A percentile compares a stretch with the other conserved stretches of the same genome.
Conservation (phyloP, 2,329 filamentous ascomycete genomes). For the Cladorrhinum sp. region DNA sequence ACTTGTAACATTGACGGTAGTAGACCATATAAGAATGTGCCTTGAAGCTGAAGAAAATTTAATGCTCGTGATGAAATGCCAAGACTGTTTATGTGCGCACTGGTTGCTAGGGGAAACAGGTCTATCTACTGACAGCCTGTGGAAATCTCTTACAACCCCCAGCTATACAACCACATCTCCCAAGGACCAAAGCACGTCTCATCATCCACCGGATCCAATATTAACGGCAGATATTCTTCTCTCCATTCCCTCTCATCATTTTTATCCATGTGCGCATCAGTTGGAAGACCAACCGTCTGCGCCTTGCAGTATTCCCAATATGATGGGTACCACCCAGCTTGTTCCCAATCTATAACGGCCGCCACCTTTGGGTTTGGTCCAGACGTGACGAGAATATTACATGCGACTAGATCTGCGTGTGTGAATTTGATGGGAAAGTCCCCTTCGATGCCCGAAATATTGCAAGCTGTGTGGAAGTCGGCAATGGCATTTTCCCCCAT, state of each 20-base stretch:
- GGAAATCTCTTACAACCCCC: too few species aligned
- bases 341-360: conserved; percentile 15
- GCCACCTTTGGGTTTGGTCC: conserved; percentile 7
- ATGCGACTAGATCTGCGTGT: conserved; percentile 6
- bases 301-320: conserved; percentile 16
- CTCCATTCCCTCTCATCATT: not conserved
- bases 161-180: too few species aligned
- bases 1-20: too few species aligned
- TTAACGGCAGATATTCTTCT: not conserved
- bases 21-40: too few species aligned
- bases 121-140: too few species aligned
- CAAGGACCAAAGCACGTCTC: too few species aligned
- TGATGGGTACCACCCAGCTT: conserved; percentile 12
- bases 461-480: conserved; percentile 1
- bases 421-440: conserved; percentile 5
- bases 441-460: not conserved
- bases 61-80: too few species aligned
- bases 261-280: not conserved
- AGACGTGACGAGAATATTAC: conserved; percentile 7
- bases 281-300: conserved; percentile 1
- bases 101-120: too few species aligned
- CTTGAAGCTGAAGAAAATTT: too few species aligned
- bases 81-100: too few species aligned
- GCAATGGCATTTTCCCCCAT: not conserved
- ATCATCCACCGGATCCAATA: not conserved